Conservation (phyloP, 805 yeast genomes). For the Ogataea trehaloabstinens region DNA sequence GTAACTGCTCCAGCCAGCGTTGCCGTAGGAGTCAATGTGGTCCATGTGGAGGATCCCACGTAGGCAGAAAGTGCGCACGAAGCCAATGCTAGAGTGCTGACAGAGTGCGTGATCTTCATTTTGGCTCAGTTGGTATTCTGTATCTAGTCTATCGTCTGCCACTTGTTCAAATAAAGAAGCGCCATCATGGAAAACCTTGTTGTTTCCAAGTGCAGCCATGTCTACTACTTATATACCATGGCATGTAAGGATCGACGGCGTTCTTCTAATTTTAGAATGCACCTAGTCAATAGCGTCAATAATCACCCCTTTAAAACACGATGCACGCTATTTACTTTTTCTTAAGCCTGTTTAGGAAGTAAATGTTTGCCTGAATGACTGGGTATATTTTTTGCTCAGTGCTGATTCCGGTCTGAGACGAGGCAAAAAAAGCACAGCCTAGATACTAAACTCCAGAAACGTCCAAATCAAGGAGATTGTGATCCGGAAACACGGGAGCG, state of each 20-base stretch:
- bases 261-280: constrained; percentile 1
- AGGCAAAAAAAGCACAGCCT: not conserved
- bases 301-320: constrained; percentile 3
- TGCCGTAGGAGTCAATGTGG: constrained; percentile 62
- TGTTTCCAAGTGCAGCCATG: not conserved
- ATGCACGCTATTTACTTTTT: constrained; percentile 3
- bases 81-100: constrained; percentile 40
- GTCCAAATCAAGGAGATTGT: too few species aligned
- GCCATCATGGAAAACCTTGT: not conserved
- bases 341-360: not conserved
- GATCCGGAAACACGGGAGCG: too few species aligned
- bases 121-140: constrained; percentile 13
- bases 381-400: not conserved
- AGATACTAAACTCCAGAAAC: too few species aligned
- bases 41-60: constrained; percentile 59
- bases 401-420: constrained; percentile 1
- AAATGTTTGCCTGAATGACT: not conserved
- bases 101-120: constrained; percentile 42
- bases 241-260: not conserved
- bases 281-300: not conserved
- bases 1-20: constrained; percentile 48
- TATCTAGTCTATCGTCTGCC: too few species aligned
- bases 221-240: not conserved
- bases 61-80: constrained; percentile 51
- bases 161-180: too few species aligned